phyloP scores from a whole-genome alignment of 2,329 filamentous ascomycete species.

The Aspergillus sp. region DNA sequence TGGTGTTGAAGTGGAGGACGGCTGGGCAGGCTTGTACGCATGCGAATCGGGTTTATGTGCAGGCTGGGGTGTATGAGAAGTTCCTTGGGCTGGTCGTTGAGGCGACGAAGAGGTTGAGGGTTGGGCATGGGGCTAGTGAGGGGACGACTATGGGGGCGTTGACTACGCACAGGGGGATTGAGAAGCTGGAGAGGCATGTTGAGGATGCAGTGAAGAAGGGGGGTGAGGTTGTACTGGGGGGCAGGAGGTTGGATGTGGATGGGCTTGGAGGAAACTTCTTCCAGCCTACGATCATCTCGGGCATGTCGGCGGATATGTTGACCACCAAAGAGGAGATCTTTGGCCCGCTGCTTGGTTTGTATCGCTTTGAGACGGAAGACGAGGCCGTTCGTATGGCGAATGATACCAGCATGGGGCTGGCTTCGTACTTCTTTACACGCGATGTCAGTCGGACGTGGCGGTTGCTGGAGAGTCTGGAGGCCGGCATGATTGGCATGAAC shows the following conservation, averaged over 20 bases:
- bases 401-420: constrained; percentile 8
- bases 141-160: constrained; percentile 7
- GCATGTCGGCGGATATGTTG: constrained; percentile 59
- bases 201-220: constrained; percentile 63
- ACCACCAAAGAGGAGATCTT: constrained; percentile 63
- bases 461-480: constrained; percentile 15
- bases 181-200: constrained; percentile 57
- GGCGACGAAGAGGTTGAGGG: background rate
- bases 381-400: constrained; percentile 42
- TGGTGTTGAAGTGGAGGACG: constrained; percentile 6
- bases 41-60: constrained; percentile 14
- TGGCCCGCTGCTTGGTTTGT: constrained; percentile 62
- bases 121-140: constrained; percentile 6
- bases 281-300: constrained; percentile 63
- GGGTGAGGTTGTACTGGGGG: constrained; percentile 63
- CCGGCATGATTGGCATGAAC: constrained; percentile 26
- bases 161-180: constrained; percentile 29
- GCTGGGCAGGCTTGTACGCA: constrained; percentile 14
- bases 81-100: constrained; percentile 1
- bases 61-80: background rate
- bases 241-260: constrained; percentile 34
- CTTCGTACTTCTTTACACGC: background rate
- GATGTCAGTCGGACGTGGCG: constrained; percentile 10
- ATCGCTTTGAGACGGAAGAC: constrained; percentile 64
- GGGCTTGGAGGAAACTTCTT: constrained; percentile 56